A percentile compares a stretch with the other conserved stretches of the same genome.
phyloP scores from a whole-genome alignment of 306 rosid species.

The Dryas drummondii region DNA sequence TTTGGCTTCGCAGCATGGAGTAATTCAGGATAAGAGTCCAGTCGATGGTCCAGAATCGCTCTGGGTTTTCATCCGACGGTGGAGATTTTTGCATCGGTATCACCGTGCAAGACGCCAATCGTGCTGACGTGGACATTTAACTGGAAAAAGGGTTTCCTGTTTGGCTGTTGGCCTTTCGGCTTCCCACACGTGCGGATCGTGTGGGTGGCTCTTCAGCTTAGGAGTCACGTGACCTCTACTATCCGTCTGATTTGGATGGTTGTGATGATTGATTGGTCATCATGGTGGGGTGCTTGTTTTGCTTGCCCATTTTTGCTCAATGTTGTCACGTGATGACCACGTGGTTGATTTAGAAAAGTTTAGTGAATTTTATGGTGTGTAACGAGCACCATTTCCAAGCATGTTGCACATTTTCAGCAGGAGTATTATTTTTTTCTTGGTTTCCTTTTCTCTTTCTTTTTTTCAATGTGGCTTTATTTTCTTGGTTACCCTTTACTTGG shows the following conservation, averaged over 20 bases:
- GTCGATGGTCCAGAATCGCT: slow-evolving; percentile 30
- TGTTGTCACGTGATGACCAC: neutral
- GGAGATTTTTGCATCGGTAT: slow-evolving; percentile 9
- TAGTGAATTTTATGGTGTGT: no score
- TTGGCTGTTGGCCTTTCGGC: neutral
- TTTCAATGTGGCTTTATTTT: neutral
- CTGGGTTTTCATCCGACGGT: slow-evolving; percentile 44
- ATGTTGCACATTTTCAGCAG: neutral
- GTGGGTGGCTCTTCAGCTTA: neutral
- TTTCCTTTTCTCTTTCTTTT: no score
- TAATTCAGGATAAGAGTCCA: slow-evolving; percentile 46
- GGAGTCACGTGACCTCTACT: slow-evolving; percentile 28
- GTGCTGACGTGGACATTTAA: slow-evolving; percentile 36
- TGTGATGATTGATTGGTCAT: neutral
- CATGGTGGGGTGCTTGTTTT: neutral
- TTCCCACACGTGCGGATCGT: slow-evolving; percentile 13
- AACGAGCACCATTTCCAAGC: neutral
- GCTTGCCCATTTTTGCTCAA: neutral
- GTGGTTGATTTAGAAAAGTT: neutral
- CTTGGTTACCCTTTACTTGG: neutral
- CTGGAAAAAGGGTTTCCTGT: slow-evolving; percentile 14
- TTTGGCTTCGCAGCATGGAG: neutral
- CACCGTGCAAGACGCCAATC: slow-evolving; percentile 38
- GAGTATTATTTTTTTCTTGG: no score
- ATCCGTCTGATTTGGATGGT: neutral